A percentile compares a stretch with the other conserved stretches of the same genome.
Conservation (phyloP, 164 flowering plant genomes). For the Chimonanthus salicifolius region DNA sequence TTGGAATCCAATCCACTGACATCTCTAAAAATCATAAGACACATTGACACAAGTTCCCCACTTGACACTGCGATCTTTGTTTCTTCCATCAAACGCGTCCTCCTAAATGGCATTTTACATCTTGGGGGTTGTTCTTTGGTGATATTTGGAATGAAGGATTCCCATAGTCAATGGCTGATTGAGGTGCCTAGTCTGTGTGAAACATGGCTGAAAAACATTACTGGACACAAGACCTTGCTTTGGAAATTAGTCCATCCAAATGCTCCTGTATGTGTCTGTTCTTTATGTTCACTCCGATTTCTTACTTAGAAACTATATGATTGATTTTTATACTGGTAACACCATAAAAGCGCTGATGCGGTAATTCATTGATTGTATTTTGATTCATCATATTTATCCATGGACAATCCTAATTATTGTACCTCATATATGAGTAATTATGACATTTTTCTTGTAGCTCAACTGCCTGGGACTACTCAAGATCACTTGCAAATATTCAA, state of each 20-base stretch:
- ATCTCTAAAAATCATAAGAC: no score
- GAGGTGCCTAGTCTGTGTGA: neutral
- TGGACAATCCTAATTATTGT: neutral
- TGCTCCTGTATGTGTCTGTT: neutral
- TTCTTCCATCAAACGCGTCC: neutral
- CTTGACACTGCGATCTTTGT: neutral
- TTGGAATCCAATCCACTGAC: no score
- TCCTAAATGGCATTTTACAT: neutral
- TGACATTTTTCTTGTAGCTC: constrained; percentile 53
- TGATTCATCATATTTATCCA: neutral
- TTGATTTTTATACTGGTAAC: neutral
- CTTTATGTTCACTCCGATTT: neutral
- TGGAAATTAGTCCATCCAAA: neutral
- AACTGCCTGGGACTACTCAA: constrained; percentile 93
- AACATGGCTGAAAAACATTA: no score
- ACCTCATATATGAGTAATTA: constrained; percentile 6
- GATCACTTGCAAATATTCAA: constrained; percentile 97
- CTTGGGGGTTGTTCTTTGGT: neutral
- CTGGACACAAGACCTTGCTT: neutral
- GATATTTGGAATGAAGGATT: neutral
- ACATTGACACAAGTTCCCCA: neutral
- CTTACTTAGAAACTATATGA: neutral
- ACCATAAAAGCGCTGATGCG: neutral
- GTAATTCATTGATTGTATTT: neutral
- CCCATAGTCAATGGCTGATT: neutral